phyloP scores from a whole-genome alignment of 2,329 filamentous ascomycete species.

The Sarocladium strictum region DNA sequence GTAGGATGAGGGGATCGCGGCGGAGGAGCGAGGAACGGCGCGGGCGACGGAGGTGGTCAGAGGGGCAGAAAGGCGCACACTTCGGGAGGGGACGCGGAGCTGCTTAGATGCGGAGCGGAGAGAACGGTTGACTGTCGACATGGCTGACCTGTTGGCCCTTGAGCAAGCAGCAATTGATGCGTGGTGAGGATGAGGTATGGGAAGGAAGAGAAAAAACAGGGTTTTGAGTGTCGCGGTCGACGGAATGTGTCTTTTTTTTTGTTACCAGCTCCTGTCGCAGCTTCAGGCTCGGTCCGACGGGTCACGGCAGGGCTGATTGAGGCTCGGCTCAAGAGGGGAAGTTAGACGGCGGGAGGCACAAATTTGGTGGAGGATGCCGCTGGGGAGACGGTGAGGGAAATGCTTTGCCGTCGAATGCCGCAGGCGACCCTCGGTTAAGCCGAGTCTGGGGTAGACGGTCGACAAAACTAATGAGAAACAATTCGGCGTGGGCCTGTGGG shows the following conservation, averaged over 20 bases:
- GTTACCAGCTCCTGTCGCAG: not conserved
- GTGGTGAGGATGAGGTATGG: not conserved
- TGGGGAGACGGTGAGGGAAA: constrained; percentile 4
- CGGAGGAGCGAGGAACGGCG: constrained; percentile 23
- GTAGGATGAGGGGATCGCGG: constrained; percentile 29
- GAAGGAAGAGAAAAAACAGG: constrained; percentile 12
- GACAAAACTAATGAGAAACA: not conserved
- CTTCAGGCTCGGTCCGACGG: not conserved
- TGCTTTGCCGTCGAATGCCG: constrained; percentile 14
- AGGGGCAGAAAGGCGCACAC: constrained; percentile 29
- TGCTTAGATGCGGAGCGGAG: constrained; percentile 50
- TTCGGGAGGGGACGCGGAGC: constrained; percentile 39
- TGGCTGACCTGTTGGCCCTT: constrained; percentile 23
- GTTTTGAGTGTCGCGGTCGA: not conserved
- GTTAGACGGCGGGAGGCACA: not conserved
- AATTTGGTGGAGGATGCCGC: not conserved
- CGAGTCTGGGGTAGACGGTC: constrained; percentile 1
- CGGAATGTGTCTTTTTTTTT: constrained; percentile 4
- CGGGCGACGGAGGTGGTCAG: constrained; percentile 26
- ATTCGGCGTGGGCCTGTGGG: not conserved
- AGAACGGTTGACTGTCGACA: constrained; percentile 51
- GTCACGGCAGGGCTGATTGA: not conserved
- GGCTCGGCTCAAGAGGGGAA: constrained; percentile 6
- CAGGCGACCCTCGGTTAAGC: constrained; percentile 7
- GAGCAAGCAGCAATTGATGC: constrained; percentile 9